A percentile compares a stretch with the other conserved stretches of the same genome.
Conservation (phyloP, 2,329 filamentous ascomycete species). For the Monosporascus sp. region DNA sequence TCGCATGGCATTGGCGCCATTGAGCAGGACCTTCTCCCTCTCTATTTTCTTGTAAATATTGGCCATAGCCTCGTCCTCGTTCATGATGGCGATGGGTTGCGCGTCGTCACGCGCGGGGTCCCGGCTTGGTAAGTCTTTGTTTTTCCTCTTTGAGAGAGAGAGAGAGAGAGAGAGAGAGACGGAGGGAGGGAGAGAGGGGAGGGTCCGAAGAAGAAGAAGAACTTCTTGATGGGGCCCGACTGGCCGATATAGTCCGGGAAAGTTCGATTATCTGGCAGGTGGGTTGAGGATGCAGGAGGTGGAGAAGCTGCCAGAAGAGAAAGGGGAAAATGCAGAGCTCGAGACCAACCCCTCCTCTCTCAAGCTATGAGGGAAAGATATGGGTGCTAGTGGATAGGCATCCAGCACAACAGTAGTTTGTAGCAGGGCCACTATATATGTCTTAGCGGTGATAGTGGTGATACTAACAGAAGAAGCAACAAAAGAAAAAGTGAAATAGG, state of each 20-base stretch:
- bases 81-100: constrained; percentile 46
- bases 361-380: not conserved
- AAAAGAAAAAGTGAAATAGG: not conserved
- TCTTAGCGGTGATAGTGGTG: not conserved
- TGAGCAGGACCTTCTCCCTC: constrained; percentile 91
- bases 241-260: constrained; percentile 1
- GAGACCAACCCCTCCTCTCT: not conserved
- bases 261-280: not conserved
- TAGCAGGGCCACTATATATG: not conserved
- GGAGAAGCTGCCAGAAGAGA: not conserved
- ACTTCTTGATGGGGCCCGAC: constrained; percentile 1
- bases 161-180: not conserved
- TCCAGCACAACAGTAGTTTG: not conserved
- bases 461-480: not conserved
- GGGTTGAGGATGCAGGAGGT: not conserved
- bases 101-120: constrained; percentile 33
- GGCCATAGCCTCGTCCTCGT: constrained; percentile 60
- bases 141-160: not conserved
- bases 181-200: not conserved
- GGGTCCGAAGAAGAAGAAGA: not conserved
- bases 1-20: constrained; percentile 90
- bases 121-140: constrained; percentile 5
- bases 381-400: not conserved
- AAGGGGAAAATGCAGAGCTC: not conserved
- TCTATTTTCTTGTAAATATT: constrained; percentile 96